A percentile compares a stretch with the other conserved stretches of the same genome.
These are phyloP conservation scores for Aureobasidium sp. DNA, from an alignment of 2,329 filamentous ascomycete species.

Conservation along the genomic window DNA sequence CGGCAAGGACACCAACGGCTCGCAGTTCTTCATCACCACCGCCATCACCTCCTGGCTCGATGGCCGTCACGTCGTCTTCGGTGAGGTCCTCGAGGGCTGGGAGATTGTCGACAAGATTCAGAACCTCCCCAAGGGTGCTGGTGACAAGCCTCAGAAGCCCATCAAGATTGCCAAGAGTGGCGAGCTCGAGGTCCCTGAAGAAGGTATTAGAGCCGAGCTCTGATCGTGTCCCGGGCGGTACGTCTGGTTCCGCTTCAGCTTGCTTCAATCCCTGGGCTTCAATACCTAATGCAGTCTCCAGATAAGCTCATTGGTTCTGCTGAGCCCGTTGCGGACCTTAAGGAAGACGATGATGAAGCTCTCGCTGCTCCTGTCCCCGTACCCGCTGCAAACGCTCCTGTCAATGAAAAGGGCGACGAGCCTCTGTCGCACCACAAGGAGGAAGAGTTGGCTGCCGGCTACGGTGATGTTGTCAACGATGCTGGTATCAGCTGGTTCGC, in stretches of 20 bases:
- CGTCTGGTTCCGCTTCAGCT: constrained; percentile 22
- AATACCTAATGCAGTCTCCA: constrained; percentile 4
- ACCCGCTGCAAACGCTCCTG: constrained; percentile 35
- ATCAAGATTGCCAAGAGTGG: constrained; percentile 79
- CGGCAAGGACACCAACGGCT: constrained; percentile 72
- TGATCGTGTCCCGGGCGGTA: constrained; percentile 44
- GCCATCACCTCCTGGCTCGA: constrained; percentile 76
- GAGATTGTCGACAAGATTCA: constrained; percentile 75
- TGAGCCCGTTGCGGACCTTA: constrained; percentile 7
- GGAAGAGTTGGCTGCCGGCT: constrained; percentile 19
- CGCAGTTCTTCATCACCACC: constrained; percentile 88
- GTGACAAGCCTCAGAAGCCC: constrained; percentile 61
- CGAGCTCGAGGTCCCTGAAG: constrained; percentile 72
- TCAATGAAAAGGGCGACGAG: constrained; percentile 18
- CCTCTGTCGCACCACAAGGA: constrained; percentile 17
- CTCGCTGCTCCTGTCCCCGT: constrained; percentile 15
- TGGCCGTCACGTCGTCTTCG: constrained; percentile 79
- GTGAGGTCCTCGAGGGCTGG: constrained; percentile 81
- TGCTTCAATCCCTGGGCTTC: constrained; percentile 20
- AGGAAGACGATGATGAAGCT: constrained; percentile 8
- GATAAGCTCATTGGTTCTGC: constrained; percentile 9
- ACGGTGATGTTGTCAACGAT: constrained; percentile 17
- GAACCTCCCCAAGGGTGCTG: constrained; percentile 56
- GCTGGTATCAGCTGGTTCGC: constrained; percentile 36
- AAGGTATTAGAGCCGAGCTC: constrained; percentile 91